phyloP scores from a whole-genome alignment of 31 red algal species.

The Odonthalia washingtoniensis region DNA sequence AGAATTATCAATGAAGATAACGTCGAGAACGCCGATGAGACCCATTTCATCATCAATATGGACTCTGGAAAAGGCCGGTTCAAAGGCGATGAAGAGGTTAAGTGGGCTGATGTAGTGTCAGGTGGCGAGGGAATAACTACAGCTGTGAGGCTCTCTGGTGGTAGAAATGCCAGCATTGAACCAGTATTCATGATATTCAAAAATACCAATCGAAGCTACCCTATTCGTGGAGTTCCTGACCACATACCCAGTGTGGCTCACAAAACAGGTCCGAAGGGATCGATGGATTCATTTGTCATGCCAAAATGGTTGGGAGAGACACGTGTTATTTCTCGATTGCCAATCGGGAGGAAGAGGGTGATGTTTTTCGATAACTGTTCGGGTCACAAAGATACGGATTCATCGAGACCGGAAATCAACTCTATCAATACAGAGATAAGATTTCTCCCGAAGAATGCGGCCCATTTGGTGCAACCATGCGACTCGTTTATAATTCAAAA shows the following conservation, averaged over 20 bases:
- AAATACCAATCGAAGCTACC: too few species aligned
- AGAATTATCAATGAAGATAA: background rate
- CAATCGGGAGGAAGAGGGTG: constrained; percentile 4
- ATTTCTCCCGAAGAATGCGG: constrained; percentile 23
- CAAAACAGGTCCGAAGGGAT: constrained; percentile 33
- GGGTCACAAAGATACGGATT: constrained; percentile 6
- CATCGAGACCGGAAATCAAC: background rate
- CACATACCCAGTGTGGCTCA: constrained; percentile 1
- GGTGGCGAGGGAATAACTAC: constrained; percentile 37
- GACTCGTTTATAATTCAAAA: constrained; percentile 54
- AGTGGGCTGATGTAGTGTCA: constrained; percentile 10
- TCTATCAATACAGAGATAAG: constrained; percentile 24
- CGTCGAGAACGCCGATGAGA: constrained; percentile 41
- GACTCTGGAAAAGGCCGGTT: constrained; percentile 12
- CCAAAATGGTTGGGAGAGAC: background rate
- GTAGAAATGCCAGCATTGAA: background rate
- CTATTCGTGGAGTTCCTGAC: constrained; percentile 26
- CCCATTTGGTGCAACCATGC: constrained; percentile 26
- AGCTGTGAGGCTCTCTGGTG: constrained; percentile 7
- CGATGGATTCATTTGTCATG: constrained; percentile 22
- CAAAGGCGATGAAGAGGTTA: background rate
- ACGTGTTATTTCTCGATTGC: background rate
- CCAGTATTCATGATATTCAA: constrained; percentile 18
- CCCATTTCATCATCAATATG: constrained; percentile 40
- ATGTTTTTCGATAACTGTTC: constrained; percentile 37